Evolutionary conservation across 176 grass and related monocot species (phyloP), one percentile per base, ranked within the genome.

Genomic region (Areca catechu): DNA sequence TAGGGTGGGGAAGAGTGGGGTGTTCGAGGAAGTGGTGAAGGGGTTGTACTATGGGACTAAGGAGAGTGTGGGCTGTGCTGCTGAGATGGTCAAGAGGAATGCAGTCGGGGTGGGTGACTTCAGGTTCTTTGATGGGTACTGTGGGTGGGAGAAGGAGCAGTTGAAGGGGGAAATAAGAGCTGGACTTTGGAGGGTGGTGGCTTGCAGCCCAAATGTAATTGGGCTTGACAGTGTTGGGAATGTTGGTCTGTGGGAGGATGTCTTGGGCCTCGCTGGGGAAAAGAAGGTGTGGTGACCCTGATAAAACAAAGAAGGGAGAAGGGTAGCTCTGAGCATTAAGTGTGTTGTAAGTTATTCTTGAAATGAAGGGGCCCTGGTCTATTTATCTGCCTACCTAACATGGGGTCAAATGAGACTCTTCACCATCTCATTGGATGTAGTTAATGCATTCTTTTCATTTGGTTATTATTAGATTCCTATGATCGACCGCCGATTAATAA

Each of bases 111-210:
- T 74, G 9, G 60, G 81, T 19, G 86, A 96, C 25, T 82, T 96
- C 23, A 79, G 80, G 3, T 90, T 96, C 74, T 96, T 96, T 43
- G 86, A 96, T 53, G 91, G 91, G 0, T 90, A 90, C 73, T 88
- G 91, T 55, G 91, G 83, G 25, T 96, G 91, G 91, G 80, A 84
- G 54, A 16, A 63, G 23, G 83, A 82, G 43, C 86, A 96, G 74
- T 68, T 96, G 53, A 65, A 61, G 48, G 91, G 84, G 51, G 91
- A 96, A 72, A 52, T 90, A 14, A 54, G 65, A 22, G 71, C 83
- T 0, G 86, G 91, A 22, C 63, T 87, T 57, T 96, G 91, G 91
- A 74, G 57, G 50, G 86, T 88, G 15, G 91, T 76, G n/a, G 91
- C 86, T 3, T 96, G 86, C 56, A 96, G 91, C 74, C 77, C 86